Evolutionary conservation across 371 early-diverging fungal genomes (phyloP).

Genomic region (Mucor racemosus): DNA sequence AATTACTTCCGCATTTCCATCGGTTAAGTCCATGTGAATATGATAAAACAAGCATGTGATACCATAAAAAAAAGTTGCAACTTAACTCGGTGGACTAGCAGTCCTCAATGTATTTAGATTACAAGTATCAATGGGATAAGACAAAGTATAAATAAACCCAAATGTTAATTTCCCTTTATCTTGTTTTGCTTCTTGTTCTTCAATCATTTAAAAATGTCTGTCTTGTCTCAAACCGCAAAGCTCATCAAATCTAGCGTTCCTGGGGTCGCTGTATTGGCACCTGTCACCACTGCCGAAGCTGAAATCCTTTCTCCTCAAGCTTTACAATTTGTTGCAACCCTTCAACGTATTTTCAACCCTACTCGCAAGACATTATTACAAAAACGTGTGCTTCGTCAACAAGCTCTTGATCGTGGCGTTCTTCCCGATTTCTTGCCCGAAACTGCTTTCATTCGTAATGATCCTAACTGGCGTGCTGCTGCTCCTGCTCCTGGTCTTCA

Average conservation of each 20-base stretch:
- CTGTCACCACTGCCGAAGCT: conserved; percentile 51
- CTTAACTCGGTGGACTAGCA: conserved; percentile 18
- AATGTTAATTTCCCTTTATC: conserved; percentile 1
- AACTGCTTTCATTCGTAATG: conserved; percentile 90
- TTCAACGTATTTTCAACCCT: conserved; percentile 88
- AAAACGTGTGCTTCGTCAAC: conserved; percentile 77
- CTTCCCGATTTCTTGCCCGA: conserved; percentile 93
- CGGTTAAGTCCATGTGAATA: conserved; percentile 28
- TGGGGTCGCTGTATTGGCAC: conserved; percentile 41
- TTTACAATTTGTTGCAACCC: conserved; percentile 80
- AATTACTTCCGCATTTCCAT: conserved; percentile 22
- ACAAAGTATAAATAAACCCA: not conserved
- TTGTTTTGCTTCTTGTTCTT: conserved; percentile 13
- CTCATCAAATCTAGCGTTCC: conserved; percentile 28
- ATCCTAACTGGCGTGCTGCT: conserved; percentile 90
- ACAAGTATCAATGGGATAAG: not conserved
- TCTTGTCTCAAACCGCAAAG: conserved; percentile 13
- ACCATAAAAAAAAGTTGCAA: conserved; percentile 12
- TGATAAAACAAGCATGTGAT: conserved; percentile 28
- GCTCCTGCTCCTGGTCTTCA: conserved; percentile 89
- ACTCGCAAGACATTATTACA: conserved; percentile 84
- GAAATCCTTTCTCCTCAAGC: conserved; percentile 83
- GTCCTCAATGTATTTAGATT: conserved; percentile 5
- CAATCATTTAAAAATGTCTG: conserved; percentile 8
- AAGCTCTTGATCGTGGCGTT: conserved; percentile 77